Base-by-base conservation (phyloP, 2,329 filamentous ascomycete genomes). In the Botrytis sinoallii region DNA sequence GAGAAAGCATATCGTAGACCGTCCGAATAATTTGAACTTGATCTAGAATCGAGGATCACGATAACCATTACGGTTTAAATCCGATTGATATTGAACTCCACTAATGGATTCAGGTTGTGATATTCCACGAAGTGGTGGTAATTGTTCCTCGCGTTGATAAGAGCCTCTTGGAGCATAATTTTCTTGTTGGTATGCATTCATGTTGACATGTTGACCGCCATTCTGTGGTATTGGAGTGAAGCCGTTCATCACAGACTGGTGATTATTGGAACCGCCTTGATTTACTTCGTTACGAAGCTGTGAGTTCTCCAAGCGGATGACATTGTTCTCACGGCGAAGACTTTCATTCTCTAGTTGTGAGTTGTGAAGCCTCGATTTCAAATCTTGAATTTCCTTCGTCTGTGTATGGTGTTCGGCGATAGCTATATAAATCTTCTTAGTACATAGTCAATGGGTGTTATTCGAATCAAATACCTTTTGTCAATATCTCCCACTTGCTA, bases 401-500 rank as follows among this genome's bases (percentile, higher is more conserved):
- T 88, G 87, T 64, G 87, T 85, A 77, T 89, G 86, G 76, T 91
- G 88, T 77, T 91, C 89, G 35, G 86, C 84, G 74, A 91, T 91
- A 29, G 89, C 89, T 90, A 75, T 48, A n/a, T 25, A 42, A 40
- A 77, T 48, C 7, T 29, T 52, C 46, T 79, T 71, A 79, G 76
- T 52, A 74, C 38, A 59, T 55, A 59, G 46, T 44, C 16, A 61
- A 32, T n/a, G 12, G 5, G 20, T 32, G 42, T 32, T 67, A 6
- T 48, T 52, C 52, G 60, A 46, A 32, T 55, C 71, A 81, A 87
- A 75, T 84, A 95, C 93, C 92, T 85, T 95, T 95, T 4, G 92
- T 94, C 25, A 97, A 81, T 67, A 95, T 94, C 79, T 97, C 93
- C 93, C 93, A 97, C 79, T 97, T 97, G 77, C 92, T 95, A 0